phyloP scores from a whole-genome alignment of 2,329 filamentous ascomycete species.

The Colletotrichum lindemuthianum region DNA sequence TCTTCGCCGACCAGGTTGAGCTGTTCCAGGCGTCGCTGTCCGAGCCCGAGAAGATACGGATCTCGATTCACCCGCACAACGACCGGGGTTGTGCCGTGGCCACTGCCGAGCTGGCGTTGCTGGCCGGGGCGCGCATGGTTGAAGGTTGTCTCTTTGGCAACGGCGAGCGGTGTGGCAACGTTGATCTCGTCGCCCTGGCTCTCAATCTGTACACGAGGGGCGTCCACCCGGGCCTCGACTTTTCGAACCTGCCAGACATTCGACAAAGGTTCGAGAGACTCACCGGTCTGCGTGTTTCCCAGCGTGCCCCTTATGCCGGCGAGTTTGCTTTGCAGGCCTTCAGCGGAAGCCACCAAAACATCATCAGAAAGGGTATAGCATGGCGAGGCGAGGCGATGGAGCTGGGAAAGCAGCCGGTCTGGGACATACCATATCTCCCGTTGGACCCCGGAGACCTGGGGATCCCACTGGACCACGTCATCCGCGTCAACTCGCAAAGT shows the following conservation, averaged over 20 bases:
- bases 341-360: constrained; percentile 21
- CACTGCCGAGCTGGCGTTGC: constrained; percentile 12
- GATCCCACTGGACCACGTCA: constrained; percentile 5
- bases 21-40: constrained; percentile 1
- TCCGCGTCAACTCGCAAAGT: constrained; percentile 16
- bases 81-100: constrained; percentile 14
- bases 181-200: constrained; percentile 15
- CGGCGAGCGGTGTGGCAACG: constrained; percentile 17
- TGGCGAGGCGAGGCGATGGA: constrained; percentile 4
- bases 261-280: constrained; percentile 6
- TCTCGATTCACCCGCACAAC: constrained; percentile 10
- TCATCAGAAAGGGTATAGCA: constrained; percentile 15
- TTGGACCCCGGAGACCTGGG: constrained; percentile 18
- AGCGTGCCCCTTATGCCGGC: constrained; percentile 15
- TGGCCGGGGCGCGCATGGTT: constrained; percentile 14
- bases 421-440: constrained; percentile 22
- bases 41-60: constrained; percentile 12
- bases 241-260: constrained; percentile 15
- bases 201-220: constrained; percentile 11
- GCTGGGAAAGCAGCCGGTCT: not conserved
- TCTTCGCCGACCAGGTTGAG: constrained; percentile 19
- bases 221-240: constrained; percentile 8
- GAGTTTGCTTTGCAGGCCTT: constrained; percentile 20
- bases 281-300: constrained; percentile 1
- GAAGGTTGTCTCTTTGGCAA: constrained; percentile 24